These are phyloP conservation scores for Jaltomata sinuosa DNA, from an alignment of 257 asterid genomes.

Conservation along the genomic window DNA sequence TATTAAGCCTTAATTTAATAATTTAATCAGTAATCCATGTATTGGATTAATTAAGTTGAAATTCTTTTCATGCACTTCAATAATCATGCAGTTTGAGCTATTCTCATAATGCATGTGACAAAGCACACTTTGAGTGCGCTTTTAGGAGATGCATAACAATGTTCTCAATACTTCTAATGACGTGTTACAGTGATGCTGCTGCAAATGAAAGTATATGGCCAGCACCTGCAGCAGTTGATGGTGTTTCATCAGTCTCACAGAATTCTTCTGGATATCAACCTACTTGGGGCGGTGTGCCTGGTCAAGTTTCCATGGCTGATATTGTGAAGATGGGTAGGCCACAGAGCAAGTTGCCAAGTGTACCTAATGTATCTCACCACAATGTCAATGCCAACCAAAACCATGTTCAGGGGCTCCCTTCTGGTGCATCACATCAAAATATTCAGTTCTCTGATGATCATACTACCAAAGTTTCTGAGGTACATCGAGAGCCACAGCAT, in stretches of 20 bases:
- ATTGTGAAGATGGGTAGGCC: conserved; percentile 94
- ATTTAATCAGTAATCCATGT: background rate
- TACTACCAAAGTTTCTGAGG: conserved; percentile 22
- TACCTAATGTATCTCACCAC: conserved; percentile 30
- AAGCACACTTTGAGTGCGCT: background rate
- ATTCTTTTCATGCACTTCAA: background rate
- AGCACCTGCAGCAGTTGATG: conserved; percentile 26
- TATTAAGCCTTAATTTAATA: no score
- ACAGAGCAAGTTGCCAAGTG: conserved; percentile 26
- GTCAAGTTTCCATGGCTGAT: conserved; percentile 91
- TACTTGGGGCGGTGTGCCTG: conserved; percentile 63
- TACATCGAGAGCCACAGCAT: conserved; percentile 26
- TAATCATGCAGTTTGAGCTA: background rate
- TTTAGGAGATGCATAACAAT: background rate
- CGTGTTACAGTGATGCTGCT: conserved; percentile 40
- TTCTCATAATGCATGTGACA: background rate
- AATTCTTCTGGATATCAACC: conserved; percentile 44
- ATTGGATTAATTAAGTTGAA: background rate
- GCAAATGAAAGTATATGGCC: conserved; percentile 34
- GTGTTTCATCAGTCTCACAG: conserved; percentile 29
- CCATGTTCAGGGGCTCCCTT: conserved; percentile 31
- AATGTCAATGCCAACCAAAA: conserved; percentile 14
- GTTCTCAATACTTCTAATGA: background rate
- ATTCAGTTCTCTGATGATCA: conserved; percentile 27
- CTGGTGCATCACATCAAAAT: conserved; percentile 18